Evolutionary conservation across 768 basidiomycete species (phyloP).

Genomic region (Leccinellum rugosiceps): DNA sequence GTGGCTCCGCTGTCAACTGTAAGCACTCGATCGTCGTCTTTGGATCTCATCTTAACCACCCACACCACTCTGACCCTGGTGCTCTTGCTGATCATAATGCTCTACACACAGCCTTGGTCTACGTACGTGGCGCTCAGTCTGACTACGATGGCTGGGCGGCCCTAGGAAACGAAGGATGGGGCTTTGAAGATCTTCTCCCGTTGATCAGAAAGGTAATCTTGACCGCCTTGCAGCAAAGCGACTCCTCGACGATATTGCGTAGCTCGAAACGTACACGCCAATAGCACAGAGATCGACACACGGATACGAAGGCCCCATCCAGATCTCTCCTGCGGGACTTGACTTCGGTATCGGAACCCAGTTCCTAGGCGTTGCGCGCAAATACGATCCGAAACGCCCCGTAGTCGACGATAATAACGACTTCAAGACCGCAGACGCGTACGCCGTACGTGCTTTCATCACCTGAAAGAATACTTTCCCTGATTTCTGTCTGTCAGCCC

Average conservation of each 20-base stretch:
- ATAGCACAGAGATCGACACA: conserved; percentile 33
- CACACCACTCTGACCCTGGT: neutral
- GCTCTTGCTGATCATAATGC: neutral
- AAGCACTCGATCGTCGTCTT: conserved; percentile 5
- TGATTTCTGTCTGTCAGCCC: conserved; percentile 6
- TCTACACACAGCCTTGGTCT: conserved; percentile 39
- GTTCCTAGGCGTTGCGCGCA: conserved; percentile 44
- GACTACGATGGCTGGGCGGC: conserved; percentile 62
- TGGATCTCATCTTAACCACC: neutral
- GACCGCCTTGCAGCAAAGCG: neutral
- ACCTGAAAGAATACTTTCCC: neutral
- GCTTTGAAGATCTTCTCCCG: conserved; percentile 53
- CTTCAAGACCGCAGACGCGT: conserved; percentile 31
- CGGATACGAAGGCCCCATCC: conserved; percentile 34
- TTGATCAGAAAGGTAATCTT: conserved; percentile 51
- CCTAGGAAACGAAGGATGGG: conserved; percentile 58
- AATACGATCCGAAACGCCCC: conserved; percentile 47
- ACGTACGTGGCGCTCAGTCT: conserved; percentile 55
- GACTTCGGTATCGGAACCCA: conserved; percentile 31
- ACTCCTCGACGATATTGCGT: conserved; percentile 43
- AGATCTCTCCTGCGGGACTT: conserved; percentile 15
- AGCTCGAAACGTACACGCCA: conserved; percentile 37
- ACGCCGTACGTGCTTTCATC: conserved; percentile 19
- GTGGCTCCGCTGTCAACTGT: conserved; percentile 64
- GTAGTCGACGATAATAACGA: conserved; percentile 46